Conservation (phyloP, 2,329 filamentous ascomycete genomes). For the Hymenoscyphus fraxineus region DNA sequence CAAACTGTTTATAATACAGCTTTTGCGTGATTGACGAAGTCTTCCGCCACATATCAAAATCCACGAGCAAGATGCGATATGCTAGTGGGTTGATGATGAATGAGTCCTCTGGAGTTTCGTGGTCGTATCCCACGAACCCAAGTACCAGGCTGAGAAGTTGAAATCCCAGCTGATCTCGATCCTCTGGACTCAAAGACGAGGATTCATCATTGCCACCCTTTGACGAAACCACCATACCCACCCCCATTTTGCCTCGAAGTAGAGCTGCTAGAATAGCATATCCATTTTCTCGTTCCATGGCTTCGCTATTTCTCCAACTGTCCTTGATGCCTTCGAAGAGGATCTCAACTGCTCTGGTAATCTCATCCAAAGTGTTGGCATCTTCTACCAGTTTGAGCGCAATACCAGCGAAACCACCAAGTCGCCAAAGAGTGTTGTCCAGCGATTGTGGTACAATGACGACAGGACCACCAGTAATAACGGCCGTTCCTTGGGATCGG, state of each 20-base stretch:
- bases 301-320: slow-evolving; percentile 96
- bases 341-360: slow-evolving; percentile 75
- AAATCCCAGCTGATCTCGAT: slow-evolving; percentile 53
- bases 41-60: slow-evolving; percentile 88
- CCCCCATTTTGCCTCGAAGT: slow-evolving; percentile 75
- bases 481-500: slow-evolving; percentile 73
- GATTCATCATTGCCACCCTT: slow-evolving; percentile 33
- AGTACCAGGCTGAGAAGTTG: slow-evolving; percentile 74
- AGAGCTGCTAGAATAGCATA: slow-evolving; percentile 85
- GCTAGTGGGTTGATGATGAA: slow-evolving; percentile 95
- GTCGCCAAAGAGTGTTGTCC: slow-evolving; percentile 87
- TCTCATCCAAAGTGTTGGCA: slow-evolving; percentile 64
- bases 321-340: slow-evolving; percentile 81
- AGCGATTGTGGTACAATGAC: slow-evolving; percentile 77
- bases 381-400: slow-evolving; percentile 80
- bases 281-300: slow-evolving; percentile 93
- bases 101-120: slow-evolving; percentile 74
- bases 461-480: slow-evolving; percentile 79
- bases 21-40: slow-evolving; percentile 73
- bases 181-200: slow-evolving; percentile 44
- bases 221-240: slow-evolving; percentile 39
- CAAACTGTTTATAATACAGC: slow-evolving; percentile 90
- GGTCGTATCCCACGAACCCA: slow-evolving; percentile 84
- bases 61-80: slow-evolving; percentile 86
- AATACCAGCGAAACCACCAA: slow-evolving; percentile 86